Conservation (phyloP, 495 filamentous ascomycete species). For the Hyaloscypha finlandica region DNA sequence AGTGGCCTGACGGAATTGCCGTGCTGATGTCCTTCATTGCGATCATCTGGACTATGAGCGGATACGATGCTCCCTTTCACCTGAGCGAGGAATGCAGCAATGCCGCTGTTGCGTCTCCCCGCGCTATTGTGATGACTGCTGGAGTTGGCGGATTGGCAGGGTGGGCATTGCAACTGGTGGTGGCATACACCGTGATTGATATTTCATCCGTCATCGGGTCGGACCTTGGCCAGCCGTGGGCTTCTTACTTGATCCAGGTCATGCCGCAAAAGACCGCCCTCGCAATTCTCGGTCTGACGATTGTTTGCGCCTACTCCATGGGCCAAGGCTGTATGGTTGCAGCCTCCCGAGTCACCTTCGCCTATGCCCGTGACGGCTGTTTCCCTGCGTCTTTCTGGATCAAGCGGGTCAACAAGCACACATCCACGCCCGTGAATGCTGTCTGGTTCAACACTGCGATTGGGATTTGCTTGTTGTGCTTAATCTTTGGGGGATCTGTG, state of each 20-base stretch:
- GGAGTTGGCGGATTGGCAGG: constrained; percentile 68
- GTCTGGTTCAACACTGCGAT: constrained; percentile 72
- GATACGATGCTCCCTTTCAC: constrained; percentile 66
- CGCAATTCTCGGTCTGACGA: constrained; percentile 67
- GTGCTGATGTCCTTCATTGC: constrained; percentile 77
- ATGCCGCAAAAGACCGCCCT: constrained; percentile 67
- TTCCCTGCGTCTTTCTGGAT: constrained; percentile 67
- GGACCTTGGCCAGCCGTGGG: constrained; percentile 74
- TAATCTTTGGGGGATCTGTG: constrained; percentile 67
- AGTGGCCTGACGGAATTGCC: constrained; percentile 70
- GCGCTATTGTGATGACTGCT: constrained; percentile 76
- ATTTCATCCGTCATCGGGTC: constrained; percentile 62
- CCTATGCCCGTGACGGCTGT: constrained; percentile 78
- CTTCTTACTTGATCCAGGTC: constrained; percentile 71
- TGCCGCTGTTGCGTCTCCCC: constrained; percentile 70
- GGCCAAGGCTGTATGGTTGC: constrained; percentile 84
- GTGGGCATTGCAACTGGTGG: constrained; percentile 76
- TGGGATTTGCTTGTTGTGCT: constrained; percentile 63
- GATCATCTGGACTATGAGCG: constrained; percentile 57
- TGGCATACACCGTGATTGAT: constrained; percentile 77
- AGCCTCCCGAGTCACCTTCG: constrained; percentile 76
- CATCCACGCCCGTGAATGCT: constrained; percentile 75
- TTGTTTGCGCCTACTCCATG: constrained; percentile 78
- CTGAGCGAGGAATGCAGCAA: constrained; percentile 78
- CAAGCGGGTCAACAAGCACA: constrained; percentile 66